Evolutionary conservation across 164 flowering plant genomes (phyloP).

Genomic region (Berberis thunbergii): DNA sequence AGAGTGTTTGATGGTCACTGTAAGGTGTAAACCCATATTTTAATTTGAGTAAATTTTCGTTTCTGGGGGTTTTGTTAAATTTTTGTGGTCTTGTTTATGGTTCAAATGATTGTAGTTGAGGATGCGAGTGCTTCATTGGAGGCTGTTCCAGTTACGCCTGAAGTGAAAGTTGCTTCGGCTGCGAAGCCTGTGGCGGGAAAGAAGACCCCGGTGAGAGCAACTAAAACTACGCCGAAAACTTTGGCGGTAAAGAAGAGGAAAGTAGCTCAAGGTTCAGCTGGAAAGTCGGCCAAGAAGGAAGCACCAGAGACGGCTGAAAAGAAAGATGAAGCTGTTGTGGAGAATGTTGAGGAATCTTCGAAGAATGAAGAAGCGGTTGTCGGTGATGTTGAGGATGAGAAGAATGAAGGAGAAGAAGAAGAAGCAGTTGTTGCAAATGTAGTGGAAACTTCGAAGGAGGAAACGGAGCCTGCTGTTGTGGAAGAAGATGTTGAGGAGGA

Average conservation of each 20-base stretch:
- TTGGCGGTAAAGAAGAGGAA: neutral
- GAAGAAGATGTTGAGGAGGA: conserved; percentile 11
- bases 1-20: no score
- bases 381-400: conserved; percentile 6
- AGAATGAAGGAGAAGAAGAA: conserved; percentile 3
- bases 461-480: neutral
- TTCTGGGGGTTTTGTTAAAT: no score
- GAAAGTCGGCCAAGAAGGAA: neutral
- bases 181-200: conserved; percentile 21
- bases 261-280: neutral
- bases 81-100: no score
- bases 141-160: conserved; percentile 16
- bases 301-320: neutral
- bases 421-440: conserved; percentile 1
- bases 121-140: conserved; percentile 17
- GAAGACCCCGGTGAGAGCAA: conserved; percentile 12
- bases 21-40: no score
- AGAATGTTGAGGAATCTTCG: conserved; percentile 9
- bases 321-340: conserved; percentile 8
- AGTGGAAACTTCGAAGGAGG: conserved; percentile 2
- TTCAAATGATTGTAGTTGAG: conserved; percentile 15
- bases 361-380: conserved; percentile 13
- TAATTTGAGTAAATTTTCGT: no score
- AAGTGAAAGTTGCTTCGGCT: conserved; percentile 4
- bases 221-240: conserved; percentile 3